These are phyloP conservation scores for Candida maltosa DNA, from an alignment of 805 yeast species.

Conservation along the genomic window DNA sequence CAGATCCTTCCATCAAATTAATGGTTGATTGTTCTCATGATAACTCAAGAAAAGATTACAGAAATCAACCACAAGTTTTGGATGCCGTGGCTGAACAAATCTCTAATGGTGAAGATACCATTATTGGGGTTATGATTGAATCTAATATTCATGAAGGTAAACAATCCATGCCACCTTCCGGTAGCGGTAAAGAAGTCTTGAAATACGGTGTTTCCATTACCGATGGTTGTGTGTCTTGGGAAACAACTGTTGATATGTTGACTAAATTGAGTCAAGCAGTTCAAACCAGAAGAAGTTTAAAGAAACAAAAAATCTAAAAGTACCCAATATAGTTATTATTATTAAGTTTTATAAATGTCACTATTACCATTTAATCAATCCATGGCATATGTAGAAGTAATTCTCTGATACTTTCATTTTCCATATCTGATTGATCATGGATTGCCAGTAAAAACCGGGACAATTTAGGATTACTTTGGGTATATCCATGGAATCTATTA, in stretches of 20 bases:
- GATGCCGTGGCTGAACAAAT: conserved; percentile 78
- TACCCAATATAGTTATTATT: no score
- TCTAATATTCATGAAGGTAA: conserved; percentile 88
- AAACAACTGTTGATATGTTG: conserved; percentile 79
- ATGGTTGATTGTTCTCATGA: conserved; percentile 99
- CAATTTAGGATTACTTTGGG: conserved; percentile 18
- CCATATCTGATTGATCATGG: conserved; percentile 4
- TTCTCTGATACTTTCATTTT: conserved; percentile 8
- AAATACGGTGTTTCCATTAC: conserved; percentile 95
- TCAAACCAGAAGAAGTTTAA: conserved; percentile 63
- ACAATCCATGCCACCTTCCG: conserved; percentile 67
- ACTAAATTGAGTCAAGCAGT: conserved; percentile 79
- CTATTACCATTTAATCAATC: conserved; percentile 3
- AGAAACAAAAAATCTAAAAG: conserved; percentile 5
- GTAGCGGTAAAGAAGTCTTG: conserved; percentile 53
- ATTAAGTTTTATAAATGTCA: not conserved
- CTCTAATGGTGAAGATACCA: conserved; percentile 69
- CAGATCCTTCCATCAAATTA: conserved; percentile 50
- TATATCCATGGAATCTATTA: conserved; percentile 37
- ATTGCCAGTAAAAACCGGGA: conserved; percentile 12
- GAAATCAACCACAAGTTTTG: conserved; percentile 94
- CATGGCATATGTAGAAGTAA: conserved; percentile 8
- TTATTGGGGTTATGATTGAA: conserved; percentile 96
- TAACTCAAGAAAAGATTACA: conserved; percentile 89
- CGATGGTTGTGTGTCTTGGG: conserved; percentile 95